Evolutionary conservation across 2,329 filamentous ascomycete genomes (phyloP), one percentile per base, ranked within the genome.

Genomic region (Microsporum audouinii): DNA sequence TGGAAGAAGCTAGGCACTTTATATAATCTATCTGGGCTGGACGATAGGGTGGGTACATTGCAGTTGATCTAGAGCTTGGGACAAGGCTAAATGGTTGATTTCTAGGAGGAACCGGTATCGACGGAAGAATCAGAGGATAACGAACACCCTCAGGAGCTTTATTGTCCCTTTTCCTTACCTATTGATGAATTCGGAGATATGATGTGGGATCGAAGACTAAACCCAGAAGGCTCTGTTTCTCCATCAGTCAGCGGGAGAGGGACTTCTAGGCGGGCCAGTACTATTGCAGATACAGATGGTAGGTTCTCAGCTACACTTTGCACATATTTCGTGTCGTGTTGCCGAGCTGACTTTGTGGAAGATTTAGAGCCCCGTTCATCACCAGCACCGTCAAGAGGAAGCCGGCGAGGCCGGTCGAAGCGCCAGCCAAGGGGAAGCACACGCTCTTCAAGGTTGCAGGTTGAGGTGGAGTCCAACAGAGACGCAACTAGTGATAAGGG

Each of bases 1-100:
- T 97, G 94, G 92, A 81, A 83, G 67, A 97, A 97, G 74, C 80
- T 99, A 8, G 78, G 82, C 36, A 84, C 84, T 38, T 83, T 94
- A 64, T 99, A 96, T 76, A 89, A 96, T 73, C 82, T 97, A 34
- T 84, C 88, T 57, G 82, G 87, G 45, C 86, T 96, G 62, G 90
- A 97, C 73, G 89, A 95, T 71, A 85, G 91, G 68, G 92, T 72
- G 81, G 86, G 71, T 78, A 79, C 64, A 75, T 77, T 64, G 76
- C 6, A 31, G 17, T 49, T 29, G 2, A 27, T 27, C 29, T 8
- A 5, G 1, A 5, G 41, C 2, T 17, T 36, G 34, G 5, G 14
- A 6, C 7, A 8, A 38, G 27, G 29, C 33, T 57, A 38, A 57
- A 56, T 23, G 12, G 14, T 36, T n/a, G 27, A 36, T 17, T 33